These are phyloP conservation scores for Candolleomyces efflorescens DNA, from an alignment of 768 basidiomycete genomes.

Conservation along the genomic window DNA sequence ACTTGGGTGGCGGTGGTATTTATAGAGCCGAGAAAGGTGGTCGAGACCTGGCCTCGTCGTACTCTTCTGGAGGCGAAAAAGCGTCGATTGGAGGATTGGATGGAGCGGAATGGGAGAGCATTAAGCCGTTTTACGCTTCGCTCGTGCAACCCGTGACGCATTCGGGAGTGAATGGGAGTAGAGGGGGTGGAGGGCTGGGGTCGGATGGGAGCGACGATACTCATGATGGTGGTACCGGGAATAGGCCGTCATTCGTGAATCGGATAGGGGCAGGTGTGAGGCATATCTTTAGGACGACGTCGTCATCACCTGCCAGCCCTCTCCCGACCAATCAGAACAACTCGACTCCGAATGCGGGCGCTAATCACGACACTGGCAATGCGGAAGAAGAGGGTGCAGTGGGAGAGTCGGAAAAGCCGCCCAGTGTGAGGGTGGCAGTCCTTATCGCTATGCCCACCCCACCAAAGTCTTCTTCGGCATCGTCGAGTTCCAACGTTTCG, in stretches of 20 bases:
- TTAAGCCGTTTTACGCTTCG: constrained; percentile 15
- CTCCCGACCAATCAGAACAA: background rate
- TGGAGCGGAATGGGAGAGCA: constrained; percentile 14
- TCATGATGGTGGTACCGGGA: background rate
- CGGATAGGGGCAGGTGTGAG: background rate
- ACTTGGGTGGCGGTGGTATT: constrained; percentile 23
- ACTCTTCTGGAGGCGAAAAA: background rate
- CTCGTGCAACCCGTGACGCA: constrained; percentile 4
- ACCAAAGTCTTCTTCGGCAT: constrained; percentile 4
- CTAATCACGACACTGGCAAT: background rate
- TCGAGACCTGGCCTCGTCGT: background rate
- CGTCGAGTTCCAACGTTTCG: constrained; percentile 3
- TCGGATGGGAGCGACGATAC: background rate
- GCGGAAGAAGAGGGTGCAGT: background rate
- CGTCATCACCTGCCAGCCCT: background rate
- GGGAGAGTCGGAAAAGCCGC: constrained; percentile 2
- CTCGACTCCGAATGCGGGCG: background rate
- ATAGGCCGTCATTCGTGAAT: background rate
- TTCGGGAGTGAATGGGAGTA: background rate
- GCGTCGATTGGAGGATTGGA: constrained; percentile 4
- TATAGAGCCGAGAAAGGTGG: constrained; percentile 4
- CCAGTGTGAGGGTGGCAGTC: constrained; percentile 33
- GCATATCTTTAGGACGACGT: background rate
- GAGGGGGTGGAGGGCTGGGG: background rate
- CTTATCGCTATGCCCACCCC: constrained; percentile 41